These are phyloP conservation scores for Coniochaeta pulveracea DNA, from an alignment of 2,329 filamentous ascomycete species.

Conservation along the genomic window DNA sequence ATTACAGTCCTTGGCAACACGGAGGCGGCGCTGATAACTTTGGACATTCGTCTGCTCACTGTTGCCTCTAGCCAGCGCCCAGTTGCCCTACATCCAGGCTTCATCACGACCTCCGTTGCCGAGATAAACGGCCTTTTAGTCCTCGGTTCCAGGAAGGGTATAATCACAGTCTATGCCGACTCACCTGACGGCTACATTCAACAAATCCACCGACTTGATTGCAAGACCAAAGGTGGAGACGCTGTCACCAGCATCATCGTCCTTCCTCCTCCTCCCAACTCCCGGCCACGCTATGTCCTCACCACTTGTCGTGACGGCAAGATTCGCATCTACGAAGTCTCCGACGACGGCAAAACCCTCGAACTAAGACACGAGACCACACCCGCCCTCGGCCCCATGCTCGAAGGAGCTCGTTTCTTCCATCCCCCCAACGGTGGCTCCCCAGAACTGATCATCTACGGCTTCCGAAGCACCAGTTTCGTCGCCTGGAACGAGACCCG, in stretches of 20 bases:
- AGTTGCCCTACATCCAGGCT: slow-evolving; percentile 31
- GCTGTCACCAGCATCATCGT: slow-evolving; percentile 57
- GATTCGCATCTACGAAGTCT: slow-evolving; percentile 51
- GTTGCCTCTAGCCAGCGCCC: slow-evolving; percentile 16
- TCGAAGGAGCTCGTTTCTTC: slow-evolving; percentile 60
- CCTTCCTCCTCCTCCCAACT: slow-evolving; percentile 21
- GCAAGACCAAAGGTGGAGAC: slow-evolving; percentile 32
- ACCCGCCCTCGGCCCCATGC: slow-evolving; percentile 61
- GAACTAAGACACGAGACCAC: slow-evolving; percentile 53
- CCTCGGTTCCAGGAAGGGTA: slow-evolving; percentile 43
- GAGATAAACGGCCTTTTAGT: slow-evolving; percentile 30
- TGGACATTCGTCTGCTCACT: slow-evolving; percentile 18
- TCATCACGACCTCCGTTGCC: slow-evolving; percentile 35
- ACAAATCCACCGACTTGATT: slow-evolving; percentile 21
- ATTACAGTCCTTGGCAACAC: slow-evolving; percentile 34
- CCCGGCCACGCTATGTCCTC: slow-evolving; percentile 37
- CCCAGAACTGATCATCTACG: slow-evolving; percentile 62
- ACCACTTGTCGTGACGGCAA: slow-evolving; percentile 68
- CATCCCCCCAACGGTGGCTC: slow-evolving; percentile 18
- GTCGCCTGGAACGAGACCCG: slow-evolving; percentile 68
- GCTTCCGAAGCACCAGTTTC: slow-evolving; percentile 72
- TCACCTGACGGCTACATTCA: slow-evolving; percentile 15
- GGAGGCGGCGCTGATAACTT: slow-evolving; percentile 28
- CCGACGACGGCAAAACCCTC: slow-evolving; percentile 17
- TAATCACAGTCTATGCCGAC: slow-evolving; percentile 25